These are phyloP conservation scores for Chernovozyma aurita DNA, from an alignment of 1,139 yeast genomes.

Conservation along the genomic window DNA sequence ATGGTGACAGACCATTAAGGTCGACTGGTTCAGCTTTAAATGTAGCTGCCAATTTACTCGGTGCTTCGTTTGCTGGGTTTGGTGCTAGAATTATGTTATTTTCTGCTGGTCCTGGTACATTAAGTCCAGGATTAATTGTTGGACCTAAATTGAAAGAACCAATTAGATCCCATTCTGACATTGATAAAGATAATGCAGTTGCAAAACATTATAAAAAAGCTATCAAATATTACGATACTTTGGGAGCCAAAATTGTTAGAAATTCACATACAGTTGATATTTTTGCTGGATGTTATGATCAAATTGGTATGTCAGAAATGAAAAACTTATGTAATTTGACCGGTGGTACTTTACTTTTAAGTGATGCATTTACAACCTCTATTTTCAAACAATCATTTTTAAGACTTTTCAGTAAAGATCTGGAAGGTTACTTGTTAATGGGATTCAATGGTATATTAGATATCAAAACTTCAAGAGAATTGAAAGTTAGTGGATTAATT, in stretches of 20 bases:
- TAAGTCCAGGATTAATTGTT: slow-evolving; percentile 92
- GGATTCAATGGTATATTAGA: slow-evolving; percentile 86
- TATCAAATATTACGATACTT: slow-evolving; percentile 71
- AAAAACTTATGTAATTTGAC: slow-evolving; percentile 81
- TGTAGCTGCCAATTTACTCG: slow-evolving; percentile 78
- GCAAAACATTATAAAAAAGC: slow-evolving; percentile 95
- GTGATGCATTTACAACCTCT: slow-evolving; percentile 96
- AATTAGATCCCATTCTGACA: slow-evolving; percentile 93
- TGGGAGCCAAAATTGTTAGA: slow-evolving; percentile 64
- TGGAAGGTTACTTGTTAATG: slow-evolving; percentile 77
- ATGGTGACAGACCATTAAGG: slow-evolving; percentile 85
- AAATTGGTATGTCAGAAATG: slow-evolving; percentile 97
- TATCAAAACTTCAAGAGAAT: slow-evolving; percentile 82
- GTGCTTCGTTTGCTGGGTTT: slow-evolving; percentile 80
- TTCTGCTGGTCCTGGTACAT: slow-evolving; percentile 94
- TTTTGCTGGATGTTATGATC: slow-evolving; percentile 97
- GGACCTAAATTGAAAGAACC: slow-evolving; percentile 92
- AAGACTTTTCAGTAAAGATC: slow-evolving; percentile 82
- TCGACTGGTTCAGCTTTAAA: slow-evolving; percentile 92
- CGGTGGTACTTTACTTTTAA: slow-evolving; percentile 87
- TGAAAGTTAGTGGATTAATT: slow-evolving; percentile 87
- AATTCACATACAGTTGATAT: slow-evolving; percentile 89
- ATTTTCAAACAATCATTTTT: slow-evolving; percentile 92
- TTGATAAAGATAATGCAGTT: slow-evolving; percentile 68
- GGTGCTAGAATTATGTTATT: slow-evolving; percentile 91